phyloP scores from a whole-genome alignment of 805 yeast genomes.

The Cyberlindnera saturnus region DNA sequence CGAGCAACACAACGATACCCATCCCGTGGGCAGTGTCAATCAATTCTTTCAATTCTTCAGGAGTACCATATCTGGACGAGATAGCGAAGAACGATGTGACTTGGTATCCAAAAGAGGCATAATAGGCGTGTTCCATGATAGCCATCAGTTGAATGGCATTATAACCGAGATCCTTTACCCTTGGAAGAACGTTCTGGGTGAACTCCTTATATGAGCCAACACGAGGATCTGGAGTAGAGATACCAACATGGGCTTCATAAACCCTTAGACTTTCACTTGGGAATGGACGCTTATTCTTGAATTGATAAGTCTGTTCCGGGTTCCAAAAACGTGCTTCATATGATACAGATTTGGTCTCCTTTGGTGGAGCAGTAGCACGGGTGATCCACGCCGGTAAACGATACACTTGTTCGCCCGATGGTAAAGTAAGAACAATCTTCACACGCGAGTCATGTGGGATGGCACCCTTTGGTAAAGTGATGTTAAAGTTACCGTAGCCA shows the following conservation, averaged over 20 bases:
- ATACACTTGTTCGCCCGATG: slow-evolving; percentile 66
- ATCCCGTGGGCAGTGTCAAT: slow-evolving; percentile 87
- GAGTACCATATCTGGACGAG: slow-evolving; percentile 89
- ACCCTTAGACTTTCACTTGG: slow-evolving; percentile 53
- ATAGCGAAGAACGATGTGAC: slow-evolving; percentile 87
- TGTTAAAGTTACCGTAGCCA: slow-evolving; percentile 64
- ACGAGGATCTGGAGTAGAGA: slow-evolving; percentile 83
- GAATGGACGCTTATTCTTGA: slow-evolving; percentile 60
- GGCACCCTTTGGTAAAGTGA: slow-evolving; percentile 57
- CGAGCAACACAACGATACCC: slow-evolving; percentile 82
- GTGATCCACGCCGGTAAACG: slow-evolving; percentile 87
- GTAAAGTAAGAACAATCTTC: slow-evolving; percentile 58
- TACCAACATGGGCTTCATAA: slow-evolving; percentile 95
- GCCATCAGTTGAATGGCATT: slow-evolving; percentile 96
- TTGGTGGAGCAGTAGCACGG: slow-evolving; percentile 73
- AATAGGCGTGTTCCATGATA: slow-evolving; percentile 97
- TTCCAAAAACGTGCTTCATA: slow-evolving; percentile 95
- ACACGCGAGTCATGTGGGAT: slow-evolving; percentile 80
- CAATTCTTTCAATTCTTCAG: slow-evolving; percentile 87
- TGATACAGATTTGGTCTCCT: slow-evolving; percentile 38
- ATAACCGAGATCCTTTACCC: slow-evolving; percentile 78
- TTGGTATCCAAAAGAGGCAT: slow-evolving; percentile 97
- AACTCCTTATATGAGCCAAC: slow-evolving; percentile 84
- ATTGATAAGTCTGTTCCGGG: slow-evolving; percentile 43
- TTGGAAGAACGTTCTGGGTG: slow-evolving; percentile 74